Percentiles rank a stretch among this genome's conserved stretches.
Conservation (phyloP, 257 asterid species). For the Verbena officinalis region DNA sequence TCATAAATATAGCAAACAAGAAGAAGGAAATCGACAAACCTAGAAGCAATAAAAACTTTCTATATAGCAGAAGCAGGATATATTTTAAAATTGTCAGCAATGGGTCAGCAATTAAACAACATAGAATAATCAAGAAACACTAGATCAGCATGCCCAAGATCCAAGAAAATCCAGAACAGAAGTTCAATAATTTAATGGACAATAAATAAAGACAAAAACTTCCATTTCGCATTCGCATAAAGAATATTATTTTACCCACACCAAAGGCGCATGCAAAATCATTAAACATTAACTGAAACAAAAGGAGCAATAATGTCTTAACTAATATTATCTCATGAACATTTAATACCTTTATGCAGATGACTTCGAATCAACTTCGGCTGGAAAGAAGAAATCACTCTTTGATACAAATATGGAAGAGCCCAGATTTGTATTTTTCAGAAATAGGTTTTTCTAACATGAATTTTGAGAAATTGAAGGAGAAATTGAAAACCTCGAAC, state of each 20-base stretch:
- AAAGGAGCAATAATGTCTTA: conserved; percentile 11
- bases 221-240: not conserved
- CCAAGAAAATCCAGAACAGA: conserved; percentile 3
- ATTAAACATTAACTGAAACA: conserved; percentile 11
- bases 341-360: conserved; percentile 30
- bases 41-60: not conserved
- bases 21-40: not conserved
- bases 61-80: conserved; percentile 1
- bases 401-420: conserved; percentile 5
- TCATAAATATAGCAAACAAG: not conserved
- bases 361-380: conserved; percentile 24
- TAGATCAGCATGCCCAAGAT: conserved; percentile 18
- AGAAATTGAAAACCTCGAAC: conserved; percentile 21
- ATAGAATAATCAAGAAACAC: not conserved
- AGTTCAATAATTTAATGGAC: not conserved
- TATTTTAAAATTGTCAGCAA: conserved; percentile 7
- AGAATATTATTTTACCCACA: not conserved
- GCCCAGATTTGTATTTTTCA: conserved; percentile 12
- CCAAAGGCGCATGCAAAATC: not conserved
- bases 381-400: conserved; percentile 17
- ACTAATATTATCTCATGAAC: not conserved
- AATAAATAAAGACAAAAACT: conserved; percentile 16
- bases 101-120: not conserved
- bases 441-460: not conserved
- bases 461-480: not conserved